Percentiles rank a stretch among this genome's conserved stretches.
These are phyloP conservation scores for Sphaceloma murrayae DNA, from an alignment of 2,329 filamentous ascomycete genomes.

Conservation along the genomic window DNA sequence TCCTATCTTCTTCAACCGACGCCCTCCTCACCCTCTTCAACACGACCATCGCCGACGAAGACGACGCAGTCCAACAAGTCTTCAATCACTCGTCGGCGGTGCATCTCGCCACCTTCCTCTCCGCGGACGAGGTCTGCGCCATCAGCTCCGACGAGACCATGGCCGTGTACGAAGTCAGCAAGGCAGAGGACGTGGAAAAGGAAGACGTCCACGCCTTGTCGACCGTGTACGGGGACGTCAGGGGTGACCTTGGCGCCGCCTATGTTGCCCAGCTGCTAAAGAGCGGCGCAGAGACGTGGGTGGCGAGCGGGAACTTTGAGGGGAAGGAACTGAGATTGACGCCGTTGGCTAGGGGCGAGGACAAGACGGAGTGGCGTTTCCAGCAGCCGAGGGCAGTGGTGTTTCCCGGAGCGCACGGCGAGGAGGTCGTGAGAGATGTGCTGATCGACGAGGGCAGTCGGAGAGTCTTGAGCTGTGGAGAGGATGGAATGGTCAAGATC, in stretches of 20 bases:
- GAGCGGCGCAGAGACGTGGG: conserved; percentile 41
- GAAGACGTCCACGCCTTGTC: conserved; percentile 39
- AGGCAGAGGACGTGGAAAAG: conserved; percentile 50
- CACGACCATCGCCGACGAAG: conserved; percentile 59
- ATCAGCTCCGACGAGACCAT: conserved; percentile 71
- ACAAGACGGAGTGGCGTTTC: conserved; percentile 19
- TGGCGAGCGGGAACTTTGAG: conserved; percentile 19
- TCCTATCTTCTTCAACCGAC: conserved; percentile 70
- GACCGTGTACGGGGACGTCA: conserved; percentile 57
- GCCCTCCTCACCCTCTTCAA: conserved; percentile 71
- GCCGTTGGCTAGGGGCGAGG: conserved; percentile 11
- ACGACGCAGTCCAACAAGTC: conserved; percentile 67
- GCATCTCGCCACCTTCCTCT: conserved; percentile 64
- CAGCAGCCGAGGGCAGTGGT: conserved; percentile 19
- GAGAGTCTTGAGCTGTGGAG: conserved; percentile 38
- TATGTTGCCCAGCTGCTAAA: conserved; percentile 62
- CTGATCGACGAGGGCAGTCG: conserved; percentile 22
- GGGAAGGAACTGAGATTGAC: conserved; percentile 17
- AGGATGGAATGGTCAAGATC: conserved; percentile 38
- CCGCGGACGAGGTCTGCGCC: conserved; percentile 55
- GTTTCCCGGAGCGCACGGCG: conserved; percentile 38
- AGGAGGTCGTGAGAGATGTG: conserved; percentile 40
- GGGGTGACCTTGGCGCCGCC: conserved; percentile 56
- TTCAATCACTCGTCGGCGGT: conserved; percentile 69
- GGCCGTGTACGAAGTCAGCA: conserved; percentile 60